These are phyloP conservation scores for Phlyctochytrium bullatum DNA, from an alignment of 192 early-diverging fungal genomes.

Conservation along the genomic window DNA sequence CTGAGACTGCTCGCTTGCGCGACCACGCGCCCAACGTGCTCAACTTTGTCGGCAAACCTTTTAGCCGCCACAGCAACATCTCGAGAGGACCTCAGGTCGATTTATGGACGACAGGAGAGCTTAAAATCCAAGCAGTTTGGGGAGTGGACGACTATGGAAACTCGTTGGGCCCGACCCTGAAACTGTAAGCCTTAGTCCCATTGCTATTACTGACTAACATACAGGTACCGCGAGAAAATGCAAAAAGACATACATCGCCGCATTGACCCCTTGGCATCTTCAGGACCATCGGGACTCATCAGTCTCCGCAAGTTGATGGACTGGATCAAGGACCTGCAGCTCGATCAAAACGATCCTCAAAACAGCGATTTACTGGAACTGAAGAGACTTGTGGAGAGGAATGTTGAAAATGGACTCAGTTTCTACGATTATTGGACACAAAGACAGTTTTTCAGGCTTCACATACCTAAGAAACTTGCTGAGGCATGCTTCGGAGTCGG, in stretches of 20 bases:
- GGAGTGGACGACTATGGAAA: conserved; percentile 39
- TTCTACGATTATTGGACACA: conserved; percentile 33
- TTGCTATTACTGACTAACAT: neutral
- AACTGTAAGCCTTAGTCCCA: conserved; percentile 22
- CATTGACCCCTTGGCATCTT: conserved; percentile 25
- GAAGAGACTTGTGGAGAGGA: conserved; percentile 33
- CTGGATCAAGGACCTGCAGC: conserved; percentile 33
- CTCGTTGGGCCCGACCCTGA: conserved; percentile 28
- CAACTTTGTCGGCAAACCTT: neutral
- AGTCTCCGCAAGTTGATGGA: conserved; percentile 42
- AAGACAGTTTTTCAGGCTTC: conserved; percentile 37
- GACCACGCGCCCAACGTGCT: conserved; percentile 14
- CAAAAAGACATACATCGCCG: conserved; percentile 1
- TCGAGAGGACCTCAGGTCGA: neutral
- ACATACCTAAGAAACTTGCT: conserved; percentile 38
- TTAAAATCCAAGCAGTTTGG: conserved; percentile 39
- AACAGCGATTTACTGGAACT: conserved; percentile 37
- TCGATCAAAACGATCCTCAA: conserved; percentile 52
- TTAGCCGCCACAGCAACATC: neutral
- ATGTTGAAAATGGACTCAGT: conserved; percentile 21
- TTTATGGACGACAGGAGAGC: conserved; percentile 30
- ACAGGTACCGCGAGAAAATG: conserved; percentile 21
- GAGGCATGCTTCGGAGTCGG: conserved; percentile 36
- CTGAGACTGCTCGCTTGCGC: conserved; percentile 15
- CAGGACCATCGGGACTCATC: conserved; percentile 26